phyloP scores from a whole-genome alignment of 164 flowering plant genomes.

The Vitis amurensis region DNA sequence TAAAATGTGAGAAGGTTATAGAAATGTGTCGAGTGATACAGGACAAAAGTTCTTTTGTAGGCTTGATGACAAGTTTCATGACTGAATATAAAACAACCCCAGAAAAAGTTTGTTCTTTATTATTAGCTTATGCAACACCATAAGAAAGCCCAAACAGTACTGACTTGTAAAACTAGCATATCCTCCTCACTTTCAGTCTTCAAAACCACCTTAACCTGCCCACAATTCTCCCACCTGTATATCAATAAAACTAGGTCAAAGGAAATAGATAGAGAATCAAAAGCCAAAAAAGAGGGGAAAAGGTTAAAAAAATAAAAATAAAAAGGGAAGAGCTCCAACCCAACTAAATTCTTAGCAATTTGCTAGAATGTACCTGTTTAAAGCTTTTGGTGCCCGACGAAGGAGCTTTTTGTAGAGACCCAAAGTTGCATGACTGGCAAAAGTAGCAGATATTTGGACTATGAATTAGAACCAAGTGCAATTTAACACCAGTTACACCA shows the following conservation, averaged over 20 bases:
- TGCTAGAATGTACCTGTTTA: slow-evolving; percentile 54
- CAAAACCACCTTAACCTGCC: slow-evolving; percentile 96
- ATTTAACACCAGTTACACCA: not conserved
- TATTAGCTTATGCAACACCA: not conserved
- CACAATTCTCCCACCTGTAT: slow-evolving; percentile 98
- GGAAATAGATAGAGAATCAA: not conserved
- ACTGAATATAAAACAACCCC: not conserved
- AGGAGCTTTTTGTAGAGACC: slow-evolving; percentile 86
- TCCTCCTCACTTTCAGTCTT: slow-evolving; percentile 92
- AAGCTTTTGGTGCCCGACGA: slow-evolving; percentile 80
- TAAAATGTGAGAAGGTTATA: too few relatives aligned
- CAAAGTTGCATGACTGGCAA: slow-evolving; percentile 85
- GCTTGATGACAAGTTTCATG: too few relatives aligned
- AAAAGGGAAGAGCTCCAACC: not conserved
- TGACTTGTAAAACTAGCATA: slow-evolving; percentile 78
- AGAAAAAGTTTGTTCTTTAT: not conserved
- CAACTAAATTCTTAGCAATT: not conserved
- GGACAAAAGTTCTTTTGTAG: too few relatives aligned
- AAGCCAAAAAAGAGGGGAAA: not conserved
- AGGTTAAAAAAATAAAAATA: not conserved
- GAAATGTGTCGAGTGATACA: too few relatives aligned
- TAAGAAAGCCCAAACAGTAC: slow-evolving; percentile 11
- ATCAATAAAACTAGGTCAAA: not conserved
- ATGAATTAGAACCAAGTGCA: slow-evolving; percentile 3
- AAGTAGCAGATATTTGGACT: slow-evolving; percentile 2